Evolutionary conservation across 441 rosid species (phyloP).

Genomic region (Populus hybrid): DNA sequence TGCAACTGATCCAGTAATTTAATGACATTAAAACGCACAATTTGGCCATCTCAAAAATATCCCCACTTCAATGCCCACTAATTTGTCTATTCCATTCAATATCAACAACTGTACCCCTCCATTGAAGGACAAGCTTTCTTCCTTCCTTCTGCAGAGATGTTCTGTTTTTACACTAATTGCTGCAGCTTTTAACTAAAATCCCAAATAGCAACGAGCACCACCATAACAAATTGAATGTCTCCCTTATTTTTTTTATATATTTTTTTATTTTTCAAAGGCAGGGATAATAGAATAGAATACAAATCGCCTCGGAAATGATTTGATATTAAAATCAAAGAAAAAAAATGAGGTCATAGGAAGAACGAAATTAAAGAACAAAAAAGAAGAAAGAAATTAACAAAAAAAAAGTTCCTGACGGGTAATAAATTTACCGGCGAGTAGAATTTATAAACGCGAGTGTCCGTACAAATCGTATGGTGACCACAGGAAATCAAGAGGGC

Average conservation of each 20-base stretch:
- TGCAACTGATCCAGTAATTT: not conserved
- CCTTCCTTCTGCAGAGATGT: not conserved
- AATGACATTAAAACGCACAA: not conserved
- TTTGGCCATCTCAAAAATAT: conserved; percentile 10
- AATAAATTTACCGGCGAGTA: no score
- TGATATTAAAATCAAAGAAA: conserved; percentile 3
- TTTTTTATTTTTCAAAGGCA: conserved; percentile 25
- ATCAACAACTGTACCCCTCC: not conserved
- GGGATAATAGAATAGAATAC: conserved; percentile 28
- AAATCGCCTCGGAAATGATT: conserved; percentile 30
- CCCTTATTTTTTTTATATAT: not conserved
- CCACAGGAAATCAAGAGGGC: no score
- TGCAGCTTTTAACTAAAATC: not conserved
- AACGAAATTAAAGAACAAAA: conserved; percentile 12
- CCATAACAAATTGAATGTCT: conserved; percentile 17
- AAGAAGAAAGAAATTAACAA: not conserved
- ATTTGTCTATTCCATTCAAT: not conserved
- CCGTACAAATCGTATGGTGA: no score
- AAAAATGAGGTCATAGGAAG: conserved; percentile 4
- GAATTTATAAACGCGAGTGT: no score
- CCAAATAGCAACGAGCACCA: conserved; percentile 1
- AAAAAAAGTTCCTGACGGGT: no score
- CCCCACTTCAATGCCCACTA: not conserved
- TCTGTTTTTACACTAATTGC: not conserved
- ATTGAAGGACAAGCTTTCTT: not conserved